These are phyloP conservation scores for Backusella westeae DNA, from an alignment of 192 early-diverging fungal genomes.

Conservation along the genomic window DNA sequence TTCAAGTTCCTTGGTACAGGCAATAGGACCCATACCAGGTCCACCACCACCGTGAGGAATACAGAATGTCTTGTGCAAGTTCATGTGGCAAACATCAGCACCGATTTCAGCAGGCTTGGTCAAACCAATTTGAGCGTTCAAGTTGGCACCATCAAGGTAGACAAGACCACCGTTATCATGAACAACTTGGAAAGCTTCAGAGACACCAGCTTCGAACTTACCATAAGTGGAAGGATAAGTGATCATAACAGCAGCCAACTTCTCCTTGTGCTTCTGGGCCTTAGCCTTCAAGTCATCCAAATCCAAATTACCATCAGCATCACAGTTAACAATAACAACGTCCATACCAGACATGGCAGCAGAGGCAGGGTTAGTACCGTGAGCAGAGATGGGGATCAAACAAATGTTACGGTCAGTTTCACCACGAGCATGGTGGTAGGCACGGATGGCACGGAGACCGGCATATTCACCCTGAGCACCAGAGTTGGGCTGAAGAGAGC, in stretches of 20 bases:
- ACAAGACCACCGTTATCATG: constrained; percentile 96
- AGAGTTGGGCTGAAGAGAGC: constrained; percentile 97
- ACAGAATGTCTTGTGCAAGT: constrained; percentile 99
- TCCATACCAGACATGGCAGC: constrained; percentile 97
- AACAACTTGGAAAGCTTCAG: constrained; percentile 87
- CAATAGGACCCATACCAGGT: constrained; percentile 97
- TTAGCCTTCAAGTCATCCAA: constrained; percentile 86
- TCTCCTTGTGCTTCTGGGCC: constrained; percentile 83
- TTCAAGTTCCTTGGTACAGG: constrained; percentile 81
- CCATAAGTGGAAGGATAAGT: constrained; percentile 99
- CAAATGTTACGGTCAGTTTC: constrained; percentile 87
- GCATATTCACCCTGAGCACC: constrained; percentile 99
- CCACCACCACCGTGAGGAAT: constrained; percentile 99
- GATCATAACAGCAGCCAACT: constrained; percentile 95
- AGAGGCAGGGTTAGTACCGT: constrained; percentile 99
- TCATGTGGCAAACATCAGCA: constrained; percentile 99
- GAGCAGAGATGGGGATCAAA: constrained; percentile 97
- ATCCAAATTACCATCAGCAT: constrained; percentile 90
- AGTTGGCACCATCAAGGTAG: constrained; percentile 97
- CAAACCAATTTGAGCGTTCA: constrained; percentile 86
- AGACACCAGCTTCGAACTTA: constrained; percentile 91
- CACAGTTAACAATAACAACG: constrained; percentile 92
- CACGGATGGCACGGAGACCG: constrained; percentile 90
- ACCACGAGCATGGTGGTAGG: constrained; percentile 86
- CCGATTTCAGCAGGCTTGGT: constrained; percentile 92